Evolutionary conservation across 2,329 filamentous ascomycete genomes (phyloP).

Genomic region (Paraphaeosphaeria sporulosa): DNA sequence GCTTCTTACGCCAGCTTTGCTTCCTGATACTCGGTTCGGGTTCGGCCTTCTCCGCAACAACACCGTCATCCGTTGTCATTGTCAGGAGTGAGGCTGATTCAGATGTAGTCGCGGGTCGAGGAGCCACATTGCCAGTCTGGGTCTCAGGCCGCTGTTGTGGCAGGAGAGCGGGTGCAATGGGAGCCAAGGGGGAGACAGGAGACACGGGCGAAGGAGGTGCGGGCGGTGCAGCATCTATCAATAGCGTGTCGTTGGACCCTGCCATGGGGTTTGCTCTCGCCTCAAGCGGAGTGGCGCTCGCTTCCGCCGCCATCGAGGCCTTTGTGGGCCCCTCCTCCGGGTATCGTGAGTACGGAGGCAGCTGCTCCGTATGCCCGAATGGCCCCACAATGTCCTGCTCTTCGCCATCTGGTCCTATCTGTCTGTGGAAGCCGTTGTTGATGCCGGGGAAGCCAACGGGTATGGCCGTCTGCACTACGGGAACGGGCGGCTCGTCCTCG

Average conservation of each 20-base stretch:
- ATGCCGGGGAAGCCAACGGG: conserved; percentile 79
- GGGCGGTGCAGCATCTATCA: conserved; percentile 14
- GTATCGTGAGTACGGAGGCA: conserved; percentile 91
- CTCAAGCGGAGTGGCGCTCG: conserved; percentile 40
- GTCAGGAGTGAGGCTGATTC: conserved; percentile 38
- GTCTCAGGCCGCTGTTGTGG: conserved; percentile 43
- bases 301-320: conserved; percentile 53
- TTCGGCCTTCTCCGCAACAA: conserved; percentile 40
- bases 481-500: conserved; percentile 51
- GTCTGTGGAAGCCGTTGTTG: conserved; percentile 72
- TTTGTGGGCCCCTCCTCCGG: conserved; percentile 76
- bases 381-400: conserved; percentile 88
- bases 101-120: conserved; percentile 35
- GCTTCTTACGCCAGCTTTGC: conserved; percentile 51
- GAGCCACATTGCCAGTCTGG: conserved; percentile 36
- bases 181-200: conserved; percentile 30
- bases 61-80: conserved; percentile 28
- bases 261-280: conserved; percentile 26
- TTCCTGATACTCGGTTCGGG: conserved; percentile 30
- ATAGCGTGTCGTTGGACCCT: conserved; percentile 35
- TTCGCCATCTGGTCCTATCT: conserved; percentile 80
- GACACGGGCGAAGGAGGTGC: conserved; percentile 30
- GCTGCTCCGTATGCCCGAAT: conserved; percentile 86
- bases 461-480: conserved; percentile 55
- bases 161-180: conserved; percentile 37